Conservation (phyloP, 139 green algal genomes). For the Chlorella sorokiniana region DNA sequence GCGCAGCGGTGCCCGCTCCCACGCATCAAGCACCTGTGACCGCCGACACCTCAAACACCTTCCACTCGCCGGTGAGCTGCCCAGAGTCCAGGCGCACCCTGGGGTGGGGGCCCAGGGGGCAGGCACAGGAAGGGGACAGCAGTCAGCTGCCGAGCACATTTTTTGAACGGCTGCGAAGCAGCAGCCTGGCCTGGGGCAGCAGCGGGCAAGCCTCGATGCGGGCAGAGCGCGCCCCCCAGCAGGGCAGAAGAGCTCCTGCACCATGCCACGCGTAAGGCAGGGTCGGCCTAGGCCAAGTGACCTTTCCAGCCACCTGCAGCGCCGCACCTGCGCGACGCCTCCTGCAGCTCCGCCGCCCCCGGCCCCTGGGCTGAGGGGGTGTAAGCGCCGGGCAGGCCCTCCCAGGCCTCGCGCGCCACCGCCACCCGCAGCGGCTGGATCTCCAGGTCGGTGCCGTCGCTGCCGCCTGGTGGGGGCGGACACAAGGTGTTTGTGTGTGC, state of each 20-base stretch:
- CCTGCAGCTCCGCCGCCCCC: slow-evolving; percentile 12
- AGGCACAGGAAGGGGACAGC: not conserved
- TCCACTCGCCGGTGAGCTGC: slow-evolving; percentile 41
- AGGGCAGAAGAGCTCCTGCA: not conserved
- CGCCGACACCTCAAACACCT: slow-evolving; percentile 56
- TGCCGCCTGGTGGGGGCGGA: slow-evolving; percentile 10
- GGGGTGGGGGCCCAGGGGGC: not conserved
- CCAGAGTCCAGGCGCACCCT: slow-evolving; percentile 1
- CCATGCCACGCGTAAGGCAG: not conserved
- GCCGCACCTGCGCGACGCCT: not conserved
- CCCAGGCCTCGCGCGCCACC: slow-evolving; percentile 43
- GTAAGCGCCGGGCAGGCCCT: slow-evolving; percentile 44
- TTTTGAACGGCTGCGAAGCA: too few species aligned
- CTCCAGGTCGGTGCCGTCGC: slow-evolving; percentile 43
- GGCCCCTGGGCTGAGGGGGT: not conserved
- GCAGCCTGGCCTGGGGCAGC: not conserved
- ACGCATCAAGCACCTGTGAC: slow-evolving; percentile 16
- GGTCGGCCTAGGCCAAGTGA: not conserved
- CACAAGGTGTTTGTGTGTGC: not conserved
- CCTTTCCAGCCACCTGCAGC: not conserved
- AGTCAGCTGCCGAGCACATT: not conserved
- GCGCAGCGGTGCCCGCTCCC: not conserved
- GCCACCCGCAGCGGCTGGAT: slow-evolving; percentile 48
- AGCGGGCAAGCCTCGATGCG: not conserved
- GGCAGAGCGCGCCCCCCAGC: not conserved